phyloP scores from a whole-genome alignment of 257 asterid species.

The Asclepias syriaca region DNA sequence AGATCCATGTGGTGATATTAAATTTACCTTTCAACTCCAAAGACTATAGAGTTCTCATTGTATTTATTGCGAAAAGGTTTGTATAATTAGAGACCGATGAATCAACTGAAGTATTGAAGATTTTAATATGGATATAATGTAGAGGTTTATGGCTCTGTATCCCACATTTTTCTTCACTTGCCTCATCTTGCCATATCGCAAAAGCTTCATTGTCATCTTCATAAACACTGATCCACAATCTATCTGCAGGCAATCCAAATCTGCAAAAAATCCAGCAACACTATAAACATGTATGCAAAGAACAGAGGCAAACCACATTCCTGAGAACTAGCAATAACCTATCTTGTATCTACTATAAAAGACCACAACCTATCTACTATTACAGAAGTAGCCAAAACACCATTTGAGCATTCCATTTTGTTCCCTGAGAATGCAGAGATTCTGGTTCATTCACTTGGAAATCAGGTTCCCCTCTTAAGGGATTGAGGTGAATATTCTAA shows the following conservation, averaged over 20 bases:
- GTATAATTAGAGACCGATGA: not conserved
- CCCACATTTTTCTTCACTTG: slow-evolving; percentile 13
- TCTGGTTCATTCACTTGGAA: not conserved
- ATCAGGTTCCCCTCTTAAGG: not conserved
- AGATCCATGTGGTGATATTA: not conserved
- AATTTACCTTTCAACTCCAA: not conserved
- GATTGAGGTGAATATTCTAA: not conserved
- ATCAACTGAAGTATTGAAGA: not conserved
- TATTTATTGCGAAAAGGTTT: not conserved
- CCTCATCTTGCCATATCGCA: slow-evolving; percentile 83
- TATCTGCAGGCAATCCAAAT: slow-evolving; percentile 67
- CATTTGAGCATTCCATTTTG: not conserved
- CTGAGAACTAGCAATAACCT: not conserved
- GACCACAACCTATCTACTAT: not conserved
- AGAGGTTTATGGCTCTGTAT: not conserved
- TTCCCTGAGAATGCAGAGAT: not conserved
- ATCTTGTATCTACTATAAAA: not conserved
- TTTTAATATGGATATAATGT: not conserved
- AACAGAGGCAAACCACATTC: not conserved
- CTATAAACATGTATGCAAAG: not conserved
- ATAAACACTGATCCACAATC: slow-evolving; percentile 80
- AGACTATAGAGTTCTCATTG: not conserved
- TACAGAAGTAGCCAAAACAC: not conserved
- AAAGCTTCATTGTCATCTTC: slow-evolving; percentile 78
- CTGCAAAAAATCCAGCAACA: slow-evolving; percentile 26